Evolutionary conservation across 1,284 basidiomycete genomes (phyloP), one percentile per base, ranked within the genome.

Genomic region (Pseudozyma flocculosa): DNA sequence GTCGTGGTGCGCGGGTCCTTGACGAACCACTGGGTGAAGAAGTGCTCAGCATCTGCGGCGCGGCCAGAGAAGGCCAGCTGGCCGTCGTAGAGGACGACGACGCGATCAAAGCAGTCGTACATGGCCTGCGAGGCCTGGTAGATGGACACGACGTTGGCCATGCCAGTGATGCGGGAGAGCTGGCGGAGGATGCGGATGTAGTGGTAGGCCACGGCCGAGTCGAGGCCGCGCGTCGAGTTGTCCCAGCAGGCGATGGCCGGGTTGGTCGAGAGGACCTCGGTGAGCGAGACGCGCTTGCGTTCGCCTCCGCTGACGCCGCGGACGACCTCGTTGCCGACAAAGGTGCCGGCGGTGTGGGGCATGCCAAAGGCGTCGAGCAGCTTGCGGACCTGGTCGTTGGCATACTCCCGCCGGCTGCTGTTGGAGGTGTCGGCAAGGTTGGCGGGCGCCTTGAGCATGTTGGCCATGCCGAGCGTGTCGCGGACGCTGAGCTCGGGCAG

Each of bases 161-260:
- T 85, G 7, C 85, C 84, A 10, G 87, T 81, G 18, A 91, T 79
- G 72, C 92, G 88, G 7, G 89, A 88, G 82, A 88, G 85, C 15
- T 87, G 81, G 19, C 90, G 83, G 61, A 93, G 79, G 54, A 84
- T 83, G 77, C 85, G 86, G 58, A 82, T 84, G 62, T 87, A 91
- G 73, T 89, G 87, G 34, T 92, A 81, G 0, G 91, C 90, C 8
- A 89, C 92, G 19, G 82, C 86, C 2, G 90, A 88, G 69, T 94
- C 91, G 39, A 95, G 83, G 56, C 92, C 90, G 42, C 89, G 83
- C 19, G 68, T 57, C 21, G 69, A 58, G 43, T 88, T 88, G 78
- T 90, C 88, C 88, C 88, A 90, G 14, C 83, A 81, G 39, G 82
- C 83, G 26, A 90, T 80, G 30, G 82, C 81, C 40, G 83, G 82